A percentile compares a stretch with the other conserved stretches of the same genome.
phyloP scores from a whole-genome alignment of 345 rosid species.

The Citrus cavaleriei region DNA sequence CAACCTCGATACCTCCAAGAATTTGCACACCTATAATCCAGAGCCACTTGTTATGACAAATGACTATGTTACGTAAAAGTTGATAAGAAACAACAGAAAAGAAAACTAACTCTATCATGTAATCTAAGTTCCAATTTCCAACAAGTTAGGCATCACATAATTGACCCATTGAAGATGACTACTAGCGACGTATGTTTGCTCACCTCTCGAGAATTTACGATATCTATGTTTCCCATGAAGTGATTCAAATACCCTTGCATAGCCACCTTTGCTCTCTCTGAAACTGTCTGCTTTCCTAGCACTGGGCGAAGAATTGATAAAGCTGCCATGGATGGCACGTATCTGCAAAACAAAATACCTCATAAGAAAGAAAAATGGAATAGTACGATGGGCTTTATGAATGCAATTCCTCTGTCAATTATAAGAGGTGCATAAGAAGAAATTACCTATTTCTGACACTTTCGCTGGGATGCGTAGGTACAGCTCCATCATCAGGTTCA shows the following conservation, averaged over 20 bases:
- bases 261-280: slow-evolving; percentile 69
- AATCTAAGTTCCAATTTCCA: background rate
- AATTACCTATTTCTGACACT: slow-evolving; percentile 65
- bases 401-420: background rate
- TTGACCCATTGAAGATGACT: background rate
- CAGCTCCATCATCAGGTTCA: slow-evolving; percentile 88
- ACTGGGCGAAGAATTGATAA: slow-evolving; percentile 72
- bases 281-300: slow-evolving; percentile 52
- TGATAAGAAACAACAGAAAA: background rate
- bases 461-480: slow-evolving; percentile 62
- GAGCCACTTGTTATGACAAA: background rate
- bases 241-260: slow-evolving; percentile 91
- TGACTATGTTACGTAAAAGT: background rate
- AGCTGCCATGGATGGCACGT: slow-evolving; percentile 79
- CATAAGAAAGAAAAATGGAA: slow-evolving; percentile 6
- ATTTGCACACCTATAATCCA: slow-evolving; percentile 75
- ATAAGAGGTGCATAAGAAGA: background rate
- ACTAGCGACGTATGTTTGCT: slow-evolving; percentile 4
- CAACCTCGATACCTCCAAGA: slow-evolving; percentile 83
- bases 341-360: slow-evolving; percentile 31
- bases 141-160: background rate
- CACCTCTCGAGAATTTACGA: slow-evolving; percentile 86
- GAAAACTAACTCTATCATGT: background rate
- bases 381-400: background rate
- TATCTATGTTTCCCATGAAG: slow-evolving; percentile 82